These are phyloP conservation scores for Carex littledalei DNA, from an alignment of 176 grass and related monocot genomes.

Conservation along the genomic window DNA sequence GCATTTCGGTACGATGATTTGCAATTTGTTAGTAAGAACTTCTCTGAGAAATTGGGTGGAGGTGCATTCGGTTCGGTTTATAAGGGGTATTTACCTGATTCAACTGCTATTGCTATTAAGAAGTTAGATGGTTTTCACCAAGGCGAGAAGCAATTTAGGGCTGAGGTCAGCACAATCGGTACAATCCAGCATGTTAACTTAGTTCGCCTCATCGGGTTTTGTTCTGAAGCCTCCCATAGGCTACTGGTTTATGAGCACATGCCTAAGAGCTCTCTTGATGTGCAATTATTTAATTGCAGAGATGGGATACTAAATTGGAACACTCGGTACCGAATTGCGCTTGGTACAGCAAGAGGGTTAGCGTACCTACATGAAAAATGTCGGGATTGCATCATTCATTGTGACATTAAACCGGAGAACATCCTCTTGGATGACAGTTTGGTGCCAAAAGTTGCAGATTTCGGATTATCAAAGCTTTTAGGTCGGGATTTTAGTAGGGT, in stretches of 20 bases:
- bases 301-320: constrained; percentile 38
- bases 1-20: too few relatives aligned
- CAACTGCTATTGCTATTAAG: constrained; percentile 60
- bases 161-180: constrained; percentile 88
- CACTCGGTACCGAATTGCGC: constrained; percentile 58
- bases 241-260: constrained; percentile 78
- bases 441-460: constrained; percentile 71
- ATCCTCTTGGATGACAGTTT: constrained; percentile 72
- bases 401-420: constrained; percentile 87
- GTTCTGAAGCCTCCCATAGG: constrained; percentile 48
- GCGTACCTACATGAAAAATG: constrained; percentile 73
- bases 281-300: constrained; percentile 47
- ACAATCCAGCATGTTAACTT: constrained; percentile 79
- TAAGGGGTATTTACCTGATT: constrained; percentile 54
- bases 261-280: constrained; percentile 69
- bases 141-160: constrained; percentile 84
- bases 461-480: constrained; percentile 73
- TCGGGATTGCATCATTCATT: constrained; percentile 64
- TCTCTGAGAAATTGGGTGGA: too few relatives aligned
- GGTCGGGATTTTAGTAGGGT: constrained; percentile 78
- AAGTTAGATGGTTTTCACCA: constrained; percentile 66
- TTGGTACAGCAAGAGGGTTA: constrained; percentile 68
- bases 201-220: constrained; percentile 65
- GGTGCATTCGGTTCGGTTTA: constrained; percentile 26
- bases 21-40: too few relatives aligned